Evolutionary conservation across 1,284 basidiomycete genomes (phyloP).

Genomic region (Ceraceosorus guamensis): DNA sequence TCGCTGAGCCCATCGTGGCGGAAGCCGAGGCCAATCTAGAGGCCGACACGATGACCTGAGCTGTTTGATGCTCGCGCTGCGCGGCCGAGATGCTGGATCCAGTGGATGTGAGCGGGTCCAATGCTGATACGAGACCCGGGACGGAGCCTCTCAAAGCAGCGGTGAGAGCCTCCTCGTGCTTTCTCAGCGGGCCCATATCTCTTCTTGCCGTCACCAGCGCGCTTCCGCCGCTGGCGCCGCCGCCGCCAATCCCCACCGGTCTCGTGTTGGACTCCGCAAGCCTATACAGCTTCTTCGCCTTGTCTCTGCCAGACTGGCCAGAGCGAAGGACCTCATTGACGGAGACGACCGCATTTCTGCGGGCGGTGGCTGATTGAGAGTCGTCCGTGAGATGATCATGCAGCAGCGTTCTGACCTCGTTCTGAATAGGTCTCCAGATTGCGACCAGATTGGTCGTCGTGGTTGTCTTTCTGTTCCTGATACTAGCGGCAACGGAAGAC

Average conservation of each 20-base stretch:
- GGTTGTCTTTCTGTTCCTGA: not conserved
- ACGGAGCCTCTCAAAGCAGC: constrained; percentile 79
- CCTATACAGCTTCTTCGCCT: constrained; percentile 61
- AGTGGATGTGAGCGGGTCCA: constrained; percentile 12
- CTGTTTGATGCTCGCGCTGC: constrained; percentile 1
- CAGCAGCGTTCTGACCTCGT: constrained; percentile 72
- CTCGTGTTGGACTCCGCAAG: constrained; percentile 81
- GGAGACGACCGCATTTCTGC: constrained; percentile 73
- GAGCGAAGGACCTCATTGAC: constrained; percentile 77
- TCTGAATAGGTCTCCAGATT: constrained; percentile 84
- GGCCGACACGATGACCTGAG: constrained; percentile 14
- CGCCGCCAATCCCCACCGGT: constrained; percentile 5
- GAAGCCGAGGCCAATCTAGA: too few relatives aligned
- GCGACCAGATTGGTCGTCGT: constrained; percentile 58
- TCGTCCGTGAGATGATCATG: constrained; percentile 87
- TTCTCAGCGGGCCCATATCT: constrained; percentile 55
- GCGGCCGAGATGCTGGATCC: constrained; percentile 4
- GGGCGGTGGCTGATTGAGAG: constrained; percentile 65
- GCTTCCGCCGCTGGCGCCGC: constrained; percentile 2
- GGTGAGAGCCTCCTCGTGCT: constrained; percentile 77
- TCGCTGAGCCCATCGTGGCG: too few relatives aligned
- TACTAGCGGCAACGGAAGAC: too few relatives aligned
- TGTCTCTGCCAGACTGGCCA: constrained; percentile 31
- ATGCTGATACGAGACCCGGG: constrained; percentile 68
- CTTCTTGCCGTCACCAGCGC: constrained; percentile 47